Evolutionary conservation across 306 rosid genomes (phyloP).

Genomic region (Prunus salicina): DNA sequence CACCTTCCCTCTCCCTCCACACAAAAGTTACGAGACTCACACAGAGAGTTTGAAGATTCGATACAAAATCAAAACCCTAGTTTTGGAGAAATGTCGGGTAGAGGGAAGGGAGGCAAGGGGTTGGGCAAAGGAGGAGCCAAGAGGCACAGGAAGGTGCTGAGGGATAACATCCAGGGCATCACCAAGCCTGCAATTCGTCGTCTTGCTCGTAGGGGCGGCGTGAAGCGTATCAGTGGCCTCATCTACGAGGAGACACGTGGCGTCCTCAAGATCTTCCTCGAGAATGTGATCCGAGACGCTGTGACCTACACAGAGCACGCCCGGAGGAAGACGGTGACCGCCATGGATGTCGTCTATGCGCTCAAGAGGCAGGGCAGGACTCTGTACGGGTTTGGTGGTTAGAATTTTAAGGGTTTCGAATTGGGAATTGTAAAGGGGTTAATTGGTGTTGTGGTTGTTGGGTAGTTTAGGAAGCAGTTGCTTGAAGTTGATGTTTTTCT

Average conservation of each 20-base stretch:
- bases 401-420: not conserved
- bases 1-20: not conserved
- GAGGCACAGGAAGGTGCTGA: conserved; percentile 43
- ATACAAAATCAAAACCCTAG: not conserved
- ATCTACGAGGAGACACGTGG: conserved; percentile 46
- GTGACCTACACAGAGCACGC: conserved; percentile 48
- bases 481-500: not conserved
- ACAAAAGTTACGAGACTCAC: not conserved
- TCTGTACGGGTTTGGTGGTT: conserved; percentile 51
- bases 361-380: conserved; percentile 51
- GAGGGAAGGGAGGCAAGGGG: conserved; percentile 55
- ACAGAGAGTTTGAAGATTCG: not conserved
- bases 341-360: conserved; percentile 48
- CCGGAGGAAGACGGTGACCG: conserved; percentile 48
- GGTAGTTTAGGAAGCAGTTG: not conserved
- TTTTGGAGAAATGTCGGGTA: conserved; percentile 38
- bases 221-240: conserved; percentile 44
- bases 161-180: conserved; percentile 35
- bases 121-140: conserved; percentile 54
- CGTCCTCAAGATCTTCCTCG: conserved; percentile 35
- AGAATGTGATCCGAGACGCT: conserved; percentile 37
- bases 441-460: not conserved
- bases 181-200: conserved; percentile 41
- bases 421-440: not conserved
- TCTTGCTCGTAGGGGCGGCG: conserved; percentile 41